Base-by-base conservation (phyloP, 352 stramenopile genomes). In the Elongisporangium senticosum region DNA sequence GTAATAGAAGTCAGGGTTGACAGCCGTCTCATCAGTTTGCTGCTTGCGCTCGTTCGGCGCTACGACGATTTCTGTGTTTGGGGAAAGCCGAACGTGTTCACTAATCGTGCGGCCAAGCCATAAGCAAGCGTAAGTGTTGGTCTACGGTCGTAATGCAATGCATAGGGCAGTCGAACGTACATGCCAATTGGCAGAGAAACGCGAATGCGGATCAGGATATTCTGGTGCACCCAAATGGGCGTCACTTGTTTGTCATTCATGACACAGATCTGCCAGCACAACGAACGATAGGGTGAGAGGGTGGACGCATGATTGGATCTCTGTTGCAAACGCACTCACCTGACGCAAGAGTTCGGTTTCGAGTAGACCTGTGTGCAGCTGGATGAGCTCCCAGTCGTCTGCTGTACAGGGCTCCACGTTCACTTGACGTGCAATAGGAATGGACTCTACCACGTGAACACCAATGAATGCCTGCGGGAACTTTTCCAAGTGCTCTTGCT, bases 311-410 rank as follows among this genome's bases (percentile, higher is more conserved):
- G 1, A 2, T 7, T 4, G 23, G 58, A 50, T 19, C n/a, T 19
- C 33, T 52, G 15, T 17, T 24, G 22, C 15, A 26, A 22, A 17
- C 20, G 22, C 11, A 26, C 53, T 3, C 66, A 95, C 85, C 83
- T 96, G 88, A 23, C 78, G 77, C 40, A 96, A 62, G 50, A 96
- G 72, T 55, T 95, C 83, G 21, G 68, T 74, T 58, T 96, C 88
- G 54, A 96, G 76, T 37, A 86, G 67, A 2, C 84, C 87, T 0
- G 88, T 84, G 61, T 96, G 86, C 56, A 95, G 57, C 63, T 96
- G 87, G 56, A 96, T 90, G 19, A 96, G 72, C 58, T 96, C 88
- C 88, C 88, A 96, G 65, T 96, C 88, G 62, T 96, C 88, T 1
- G 83, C 61, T 3, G 87, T 93, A 49, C 78, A 84, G 10, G 88